Evolutionary conservation across 2,329 filamentous ascomycete genomes (phyloP).

Genomic region (Bipolaris bicolor): DNA sequence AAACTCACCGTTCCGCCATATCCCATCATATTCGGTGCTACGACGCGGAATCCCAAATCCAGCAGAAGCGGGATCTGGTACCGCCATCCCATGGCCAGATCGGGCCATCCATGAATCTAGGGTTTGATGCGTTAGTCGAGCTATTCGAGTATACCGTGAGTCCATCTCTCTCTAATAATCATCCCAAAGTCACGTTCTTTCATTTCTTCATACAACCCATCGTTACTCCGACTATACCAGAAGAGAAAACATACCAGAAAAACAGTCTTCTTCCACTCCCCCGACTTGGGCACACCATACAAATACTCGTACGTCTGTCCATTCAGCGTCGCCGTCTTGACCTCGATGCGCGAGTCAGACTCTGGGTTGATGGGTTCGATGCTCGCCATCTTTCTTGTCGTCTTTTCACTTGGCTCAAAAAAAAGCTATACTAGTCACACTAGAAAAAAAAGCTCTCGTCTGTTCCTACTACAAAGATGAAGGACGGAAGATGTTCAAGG

Average conservation of each 20-base stretch:
- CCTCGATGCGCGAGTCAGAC: constrained; percentile 70
- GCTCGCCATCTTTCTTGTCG: constrained; percentile 47
- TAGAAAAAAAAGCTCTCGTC: no score
- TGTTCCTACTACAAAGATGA: no score
- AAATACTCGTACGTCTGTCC: constrained; percentile 73
- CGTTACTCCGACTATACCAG: neutral
- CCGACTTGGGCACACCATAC: constrained; percentile 54
- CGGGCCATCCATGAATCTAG: constrained; percentile 79
- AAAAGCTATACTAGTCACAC: neutral
- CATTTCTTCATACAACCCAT: no score
- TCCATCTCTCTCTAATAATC: neutral
- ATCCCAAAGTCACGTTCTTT: no score
- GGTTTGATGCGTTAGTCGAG: neutral
- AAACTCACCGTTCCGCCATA: constrained; percentile 73
- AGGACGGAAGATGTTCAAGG: no score
- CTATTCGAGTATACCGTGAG: neutral
- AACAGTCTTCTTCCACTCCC: constrained; percentile 58
- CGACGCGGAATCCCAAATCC: constrained; percentile 74
- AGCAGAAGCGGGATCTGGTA: constrained; percentile 82
- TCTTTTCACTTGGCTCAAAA: no score
- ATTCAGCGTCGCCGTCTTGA: constrained; percentile 67
- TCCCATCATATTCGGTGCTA: constrained; percentile 85
- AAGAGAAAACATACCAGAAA: constrained; percentile 54
- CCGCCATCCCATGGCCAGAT: constrained; percentile 84
- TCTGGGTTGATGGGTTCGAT: constrained; percentile 67